Evolutionary conservation across 768 basidiomycete genomes (phyloP), one percentile per base, ranked within the genome.

Genomic region (Suillus plorans): DNA sequence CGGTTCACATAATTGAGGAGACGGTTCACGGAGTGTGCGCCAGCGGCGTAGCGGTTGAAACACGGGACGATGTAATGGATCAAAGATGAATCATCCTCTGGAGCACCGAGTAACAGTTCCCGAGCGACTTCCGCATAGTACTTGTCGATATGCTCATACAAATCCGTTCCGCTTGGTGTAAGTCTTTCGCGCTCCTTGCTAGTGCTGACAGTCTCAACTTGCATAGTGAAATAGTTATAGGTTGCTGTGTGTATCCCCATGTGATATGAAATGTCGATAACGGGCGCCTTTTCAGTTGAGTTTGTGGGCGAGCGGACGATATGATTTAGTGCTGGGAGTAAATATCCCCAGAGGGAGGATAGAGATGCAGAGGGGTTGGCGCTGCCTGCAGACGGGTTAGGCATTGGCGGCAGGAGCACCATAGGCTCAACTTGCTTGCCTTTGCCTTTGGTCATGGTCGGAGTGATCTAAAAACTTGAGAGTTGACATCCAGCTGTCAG

Each of bases 241-340:
- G 87, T 86, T n/a, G 90, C 89, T 22, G 90, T 90, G 75, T 92
- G 89, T 47, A 92, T 88, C 64, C 89, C 89, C 73, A 89, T 86
- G 71, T 91, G 90, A 68, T 90, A 89, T 34, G 78, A 82, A 63
- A 89, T 82, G 68, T 91, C 90, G 69, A 92, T 86, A 14, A 88
- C 79, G 42, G 91, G 90, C 7, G 89, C 86, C 72, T 89, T 90
- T 67, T 79, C 76, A 60, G 79, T 68, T 67, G 82, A 80, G 71
- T 88, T 87, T 37, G 85, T 84, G 36, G 89, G 83, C n/a, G 85
- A 85, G 68, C 88, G 88, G 64, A 92, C 79, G 72, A 92, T 91
- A 73, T 92, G 89, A 71, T 91, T 87, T 45, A 92, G 78, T 31
- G 90, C 90, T 39, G 91, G 91, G 60, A 86, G 80, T 37, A 92